Base-by-base conservation (phyloP, 1,139 yeast species). In the Magnusiomyces ingens region DNA sequence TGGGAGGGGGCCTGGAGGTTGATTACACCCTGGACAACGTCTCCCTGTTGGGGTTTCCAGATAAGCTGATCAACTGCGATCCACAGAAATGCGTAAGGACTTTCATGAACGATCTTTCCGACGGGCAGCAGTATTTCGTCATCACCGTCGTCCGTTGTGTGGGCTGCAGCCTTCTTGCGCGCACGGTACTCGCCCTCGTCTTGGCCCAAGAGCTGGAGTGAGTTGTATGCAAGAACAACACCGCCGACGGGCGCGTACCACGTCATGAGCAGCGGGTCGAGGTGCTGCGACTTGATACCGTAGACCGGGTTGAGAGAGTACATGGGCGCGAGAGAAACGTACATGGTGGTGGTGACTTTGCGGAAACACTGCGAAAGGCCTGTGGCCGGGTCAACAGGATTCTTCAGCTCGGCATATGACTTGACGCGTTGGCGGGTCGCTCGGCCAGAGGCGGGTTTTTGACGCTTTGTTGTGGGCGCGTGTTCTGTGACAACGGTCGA, bases 1-100 rank as follows among this genome's bases (percentile, higher is more conserved):
- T 93, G 99, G 8, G 96, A 85, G 15, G 96, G 96, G 1, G 97
- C 85, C 73, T 91, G 97, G 79, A 93, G 82, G 72, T 89, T 89
- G 55, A 87, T 79, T 73, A 82, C 79, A 5, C 99, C 99, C 67
- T 91, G 95, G 36, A 91, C 71, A 1, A 75, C 72, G 64, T 93
- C 98, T 4, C 95, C 96, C 13, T 82, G 76, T 62, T 80, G 81
- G 3, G 99, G 99, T 64, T 79, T 81, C 98, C 99, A 93, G 52
- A 90, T 79, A 55, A 90, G 75, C 48, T 93, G 75, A 57, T 89
- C 94, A n/a, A 85, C 95, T 2, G 80, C 72, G 50, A 89, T 76
- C 98, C 98, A 93, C 58, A 86, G 67, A 67, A 85, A 93, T 42
- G 93, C 80, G 67, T 90, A 91, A 29, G 99, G 98, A 45, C 94